Evolutionary conservation across 768 basidiomycete species (phyloP).

Genomic region (Rhizopogon sp.): DNA sequence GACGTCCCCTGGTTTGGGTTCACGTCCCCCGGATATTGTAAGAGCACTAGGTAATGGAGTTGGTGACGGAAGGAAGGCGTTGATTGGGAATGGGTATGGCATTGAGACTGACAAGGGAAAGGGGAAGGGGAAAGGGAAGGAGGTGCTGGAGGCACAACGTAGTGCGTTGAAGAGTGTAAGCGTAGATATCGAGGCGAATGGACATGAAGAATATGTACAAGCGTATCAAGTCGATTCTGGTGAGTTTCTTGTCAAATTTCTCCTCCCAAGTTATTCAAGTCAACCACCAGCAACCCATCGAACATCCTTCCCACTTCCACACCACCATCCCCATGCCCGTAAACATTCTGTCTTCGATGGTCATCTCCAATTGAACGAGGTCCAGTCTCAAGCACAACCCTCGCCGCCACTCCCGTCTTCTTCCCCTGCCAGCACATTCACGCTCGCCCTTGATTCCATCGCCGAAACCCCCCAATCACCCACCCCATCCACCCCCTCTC

Average conservation of each 20-base stretch:
- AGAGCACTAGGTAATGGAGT: conserved; percentile 17
- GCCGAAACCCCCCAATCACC: conserved; percentile 36
- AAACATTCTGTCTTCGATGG: conserved; percentile 66
- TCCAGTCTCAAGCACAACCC: conserved; percentile 12
- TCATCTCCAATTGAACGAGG: conserved; percentile 29
- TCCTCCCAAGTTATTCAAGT: conserved; percentile 1
- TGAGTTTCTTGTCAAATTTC: conserved; percentile 4
- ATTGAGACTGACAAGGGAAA: conserved; percentile 10
- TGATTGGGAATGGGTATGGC: conserved; percentile 43
- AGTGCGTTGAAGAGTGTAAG: conserved; percentile 37
- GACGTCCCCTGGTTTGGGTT: conserved; percentile 70
- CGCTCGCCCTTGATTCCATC: conserved; percentile 45
- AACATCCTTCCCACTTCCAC: conserved; percentile 44
- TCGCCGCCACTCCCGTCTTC: conserved; percentile 23
- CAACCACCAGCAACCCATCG: conserved; percentile 39
- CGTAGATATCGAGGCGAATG: conserved; percentile 1
- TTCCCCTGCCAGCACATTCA: conserved; percentile 44
- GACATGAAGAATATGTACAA: conserved; percentile 21
- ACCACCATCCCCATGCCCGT: conserved; percentile 72
- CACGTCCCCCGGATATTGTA: conserved; percentile 20
- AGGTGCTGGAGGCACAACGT: conserved; percentile 50
- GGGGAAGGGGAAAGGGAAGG: conserved; percentile 35
- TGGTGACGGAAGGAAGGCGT: conserved; percentile 42
- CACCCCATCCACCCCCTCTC: conserved; percentile 32
- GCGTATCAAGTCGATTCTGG: conserved; percentile 22